Evolutionary conservation across 371 early-diverging fungal genomes (phyloP), one percentile per base, ranked within the genome.

Genomic region (Encephalitozoon romaleae): DNA sequence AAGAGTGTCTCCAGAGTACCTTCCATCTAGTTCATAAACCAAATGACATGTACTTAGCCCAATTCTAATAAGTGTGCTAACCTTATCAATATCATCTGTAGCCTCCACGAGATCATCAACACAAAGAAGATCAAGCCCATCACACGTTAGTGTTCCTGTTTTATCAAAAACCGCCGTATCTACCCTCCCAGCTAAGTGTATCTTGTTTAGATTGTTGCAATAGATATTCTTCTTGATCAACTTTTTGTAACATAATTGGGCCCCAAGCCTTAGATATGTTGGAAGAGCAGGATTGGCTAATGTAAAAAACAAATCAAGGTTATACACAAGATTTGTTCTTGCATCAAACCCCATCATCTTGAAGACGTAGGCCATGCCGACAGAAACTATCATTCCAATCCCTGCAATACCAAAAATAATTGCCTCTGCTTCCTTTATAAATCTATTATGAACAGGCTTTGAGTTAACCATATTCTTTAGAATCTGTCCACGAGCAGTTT

Each of bases 151-250:
- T 4, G 98, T 99, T 1, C 98, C 98, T 4, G 98, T 98, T 84
- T 99, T 99, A 86, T 99, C 99, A 87, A 98, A 98, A 76, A 93
- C 91, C 87, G 94, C 92, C 41, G 93, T 89, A 77, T 95, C 91
- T 53, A 96, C 85, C 76, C 92, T 92, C 43, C 98, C 98, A 42
- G 94, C 90, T 70, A 94, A 89, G 81, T 94, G 95, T 52, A 98
- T 94, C 15, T 93, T 87, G 2, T 93, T 89, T 0, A 94, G 93
- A 49, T 91, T 89, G 67, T 91, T 95, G 82, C 96, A 96, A 84
- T 89, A 92, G 64, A 98, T 94, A 25, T 89, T 88, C n/a, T 86
- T 74, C 55, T 88, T 87, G 66, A 89, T 89, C 42, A 99, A 85
- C 23, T 96, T 88, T 1, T 86, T 81, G 23, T 94, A 89, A 23